Evolutionary conservation across 225 moss, liverwort and hornwort species (phyloP).

Genomic region (Bryoerythrophyllum caledonicum): DNA sequence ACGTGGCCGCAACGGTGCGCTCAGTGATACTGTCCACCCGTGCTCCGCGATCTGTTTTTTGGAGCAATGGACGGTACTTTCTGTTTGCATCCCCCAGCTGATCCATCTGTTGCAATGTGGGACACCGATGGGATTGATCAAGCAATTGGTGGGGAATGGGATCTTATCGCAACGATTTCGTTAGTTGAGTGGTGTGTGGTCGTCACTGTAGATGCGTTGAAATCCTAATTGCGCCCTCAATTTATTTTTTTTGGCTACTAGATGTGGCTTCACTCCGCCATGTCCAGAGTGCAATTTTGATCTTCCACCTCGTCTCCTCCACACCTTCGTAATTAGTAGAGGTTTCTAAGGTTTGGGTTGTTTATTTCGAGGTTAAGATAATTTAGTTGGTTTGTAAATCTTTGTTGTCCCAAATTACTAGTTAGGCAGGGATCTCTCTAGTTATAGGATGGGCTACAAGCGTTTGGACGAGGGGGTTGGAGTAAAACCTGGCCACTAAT

Average conservation of each 20-base stretch:
- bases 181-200: not conserved
- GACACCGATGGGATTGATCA: not conserved
- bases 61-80: no score
- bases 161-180: not conserved
- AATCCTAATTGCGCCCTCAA: not conserved
- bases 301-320: not conserved
- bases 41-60: not conserved
- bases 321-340: not conserved
- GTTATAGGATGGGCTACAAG: no score
- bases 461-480: no score
- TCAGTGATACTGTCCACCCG: not conserved
- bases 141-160: not conserved
- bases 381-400: not conserved
- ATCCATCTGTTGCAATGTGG: no score
- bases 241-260: not conserved
- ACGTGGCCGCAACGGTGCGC: conserved; percentile 12
- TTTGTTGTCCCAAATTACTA: no score
- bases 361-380: not conserved
- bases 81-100: no score
- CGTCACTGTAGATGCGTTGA: not conserved
- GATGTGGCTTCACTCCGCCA: not conserved
- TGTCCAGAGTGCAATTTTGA: not conserved
- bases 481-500: no score
- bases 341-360: not conserved
- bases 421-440: no score